Evolutionary conservation across 78 protist species (phyloP).

Genomic region (Protostelium mycophagum): DNA sequence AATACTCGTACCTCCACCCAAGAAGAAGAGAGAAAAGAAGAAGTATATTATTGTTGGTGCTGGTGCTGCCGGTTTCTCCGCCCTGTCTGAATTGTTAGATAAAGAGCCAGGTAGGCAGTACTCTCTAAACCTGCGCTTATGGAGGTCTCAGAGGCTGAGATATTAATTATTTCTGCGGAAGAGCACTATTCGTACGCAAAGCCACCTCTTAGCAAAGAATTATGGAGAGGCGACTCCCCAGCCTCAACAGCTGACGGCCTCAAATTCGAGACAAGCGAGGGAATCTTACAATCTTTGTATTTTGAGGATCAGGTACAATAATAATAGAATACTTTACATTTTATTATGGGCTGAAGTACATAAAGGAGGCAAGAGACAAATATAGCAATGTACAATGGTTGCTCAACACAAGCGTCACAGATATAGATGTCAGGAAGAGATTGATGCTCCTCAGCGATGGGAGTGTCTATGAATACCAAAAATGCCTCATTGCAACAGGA

Average conservation of each 20-base stretch:
- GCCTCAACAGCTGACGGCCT: background rate
- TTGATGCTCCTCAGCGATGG: conserved; percentile 60
- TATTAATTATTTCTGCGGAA: conserved; percentile 67
- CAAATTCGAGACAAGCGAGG: conserved; percentile 17
- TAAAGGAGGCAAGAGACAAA: background rate
- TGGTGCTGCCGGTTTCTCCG: conserved; percentile 81
- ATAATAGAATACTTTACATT: background rate
- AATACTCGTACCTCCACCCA: too few species aligned
- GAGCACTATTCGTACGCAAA: conserved; percentile 65
- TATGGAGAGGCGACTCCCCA: conserved; percentile 51
- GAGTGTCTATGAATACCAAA: conserved; percentile 38
- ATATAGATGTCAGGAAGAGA: conserved; percentile 40
- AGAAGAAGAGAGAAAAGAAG: background rate
- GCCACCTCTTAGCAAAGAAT: conserved; percentile 81
- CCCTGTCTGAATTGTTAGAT: conserved; percentile 56
- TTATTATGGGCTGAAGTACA: background rate
- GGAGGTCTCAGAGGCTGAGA: conserved; percentile 6
- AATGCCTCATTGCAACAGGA: conserved; percentile 83
- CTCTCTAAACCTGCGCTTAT: too few species aligned
- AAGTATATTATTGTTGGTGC: conserved; percentile 81
- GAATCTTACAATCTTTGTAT: background rate
- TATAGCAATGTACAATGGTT: background rate
- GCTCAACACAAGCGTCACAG: background rate
- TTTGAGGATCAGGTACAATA: background rate
- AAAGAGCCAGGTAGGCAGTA: conserved; percentile 30